Conservation (phyloP, 768 basidiomycete species). For the Boletus reticulatus region DNA sequence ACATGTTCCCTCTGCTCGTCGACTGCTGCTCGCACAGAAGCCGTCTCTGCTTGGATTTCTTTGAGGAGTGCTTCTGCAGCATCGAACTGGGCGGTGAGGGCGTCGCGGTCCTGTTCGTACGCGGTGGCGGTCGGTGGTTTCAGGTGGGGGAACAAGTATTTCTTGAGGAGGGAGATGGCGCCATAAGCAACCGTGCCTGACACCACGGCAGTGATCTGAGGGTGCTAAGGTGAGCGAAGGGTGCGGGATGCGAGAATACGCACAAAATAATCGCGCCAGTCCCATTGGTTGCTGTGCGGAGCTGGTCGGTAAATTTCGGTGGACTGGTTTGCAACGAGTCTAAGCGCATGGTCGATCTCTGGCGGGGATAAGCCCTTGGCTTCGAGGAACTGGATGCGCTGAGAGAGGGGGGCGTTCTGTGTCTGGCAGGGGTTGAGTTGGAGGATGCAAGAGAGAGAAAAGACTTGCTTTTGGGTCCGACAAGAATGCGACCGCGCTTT, state of each 20-base stretch:
- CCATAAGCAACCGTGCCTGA: slow-evolving; percentile 86
- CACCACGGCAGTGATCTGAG: slow-evolving; percentile 87
- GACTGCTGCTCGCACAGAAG: slow-evolving; percentile 66
- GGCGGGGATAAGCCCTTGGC: slow-evolving; percentile 81
- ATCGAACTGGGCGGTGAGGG: slow-evolving; percentile 85
- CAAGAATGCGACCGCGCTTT: slow-evolving; percentile 82
- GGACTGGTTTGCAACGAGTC: slow-evolving; percentile 46
- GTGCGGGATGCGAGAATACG: slow-evolving; percentile 27
- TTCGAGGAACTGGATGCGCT: slow-evolving; percentile 92
- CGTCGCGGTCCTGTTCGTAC: slow-evolving; percentile 85
- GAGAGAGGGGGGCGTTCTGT: slow-evolving; percentile 73
- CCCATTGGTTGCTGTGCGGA: slow-evolving; percentile 56
- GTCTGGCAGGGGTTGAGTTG: slow-evolving; percentile 45
- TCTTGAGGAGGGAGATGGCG: slow-evolving; percentile 79
- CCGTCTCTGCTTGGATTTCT: slow-evolving; percentile 77
- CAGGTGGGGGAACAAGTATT: slow-evolving; percentile 89
- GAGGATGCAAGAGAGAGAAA: not conserved
- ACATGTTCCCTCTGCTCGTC: slow-evolving; percentile 76
- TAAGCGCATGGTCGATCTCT: slow-evolving; percentile 87
- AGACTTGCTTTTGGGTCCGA: slow-evolving; percentile 71
- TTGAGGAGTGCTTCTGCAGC: slow-evolving; percentile 78
- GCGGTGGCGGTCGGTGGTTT: slow-evolving; percentile 84
- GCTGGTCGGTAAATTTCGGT: slow-evolving; percentile 42
- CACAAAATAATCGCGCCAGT: slow-evolving; percentile 98
- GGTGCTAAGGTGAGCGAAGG: slow-evolving; percentile 16